Base-by-base conservation (phyloP, 305 asterid genomes). In the Solanum aculeatissimum region DNA sequence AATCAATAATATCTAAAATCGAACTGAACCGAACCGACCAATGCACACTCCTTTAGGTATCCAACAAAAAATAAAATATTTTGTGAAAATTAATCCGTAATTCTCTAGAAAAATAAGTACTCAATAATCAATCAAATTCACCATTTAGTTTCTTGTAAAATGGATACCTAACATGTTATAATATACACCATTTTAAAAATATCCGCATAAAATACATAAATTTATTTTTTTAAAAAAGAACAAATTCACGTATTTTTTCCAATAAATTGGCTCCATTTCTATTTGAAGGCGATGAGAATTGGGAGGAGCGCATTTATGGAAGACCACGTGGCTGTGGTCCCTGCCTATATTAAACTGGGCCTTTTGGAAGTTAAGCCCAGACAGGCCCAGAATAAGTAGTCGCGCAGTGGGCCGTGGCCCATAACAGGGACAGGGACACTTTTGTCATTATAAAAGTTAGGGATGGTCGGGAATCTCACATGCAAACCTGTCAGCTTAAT, bases 401-500 rank as follows among this genome's bases (percentile, higher is more conserved):
- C 7, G 7, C n/a, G 40, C 7, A 81, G 42, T 29, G 84, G 84
- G 75, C 55, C 43, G 15, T 6, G 77, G 84, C 77, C 84, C 69
- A 81, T 42, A 2, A 42, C 0, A n/a, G 80, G 45, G 13, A 53
- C 74, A 2, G 77, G 84, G 84, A 53, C 9, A 60, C 16, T 63
- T 82, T 25, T 23, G 84, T 62, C 84, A 60, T 40, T 63, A 82
- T 27, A 63, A 15, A 63, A 35, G 77, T 15, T 82, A 42, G 40
- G n/a, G 21, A 13, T 65, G 42, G 77, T 81, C 84, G 84, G 84
- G 84, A 81, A 62, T 81, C 84, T 45, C 69, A 62, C 84, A 81
- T 38, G 57, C 75, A 62, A 65, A 81, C 60, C 43, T 57, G 75
- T 40, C 84, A 57, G 70, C 2, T 81, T 7, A 66, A 60, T 60